A percentile compares a stretch with the other conserved stretches of the same genome.
Conservation (phyloP, 1,284 basidiomycete genomes). For the Marasmius sp. region DNA sequence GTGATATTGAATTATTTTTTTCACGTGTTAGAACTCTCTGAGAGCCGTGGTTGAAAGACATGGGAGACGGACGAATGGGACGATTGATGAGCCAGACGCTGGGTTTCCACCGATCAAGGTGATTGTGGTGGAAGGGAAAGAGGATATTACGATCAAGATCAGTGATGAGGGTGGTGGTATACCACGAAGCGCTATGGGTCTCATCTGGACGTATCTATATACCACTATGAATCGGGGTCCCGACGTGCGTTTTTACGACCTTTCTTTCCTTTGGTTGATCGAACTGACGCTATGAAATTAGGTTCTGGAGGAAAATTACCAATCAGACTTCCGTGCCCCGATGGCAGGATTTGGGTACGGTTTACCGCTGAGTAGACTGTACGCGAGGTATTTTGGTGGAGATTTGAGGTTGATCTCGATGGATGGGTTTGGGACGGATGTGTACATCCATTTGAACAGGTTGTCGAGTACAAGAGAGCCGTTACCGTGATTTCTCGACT, state of each 20-base stretch:
- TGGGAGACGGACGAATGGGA: conserved; percentile 52
- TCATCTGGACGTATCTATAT: conserved; percentile 99
- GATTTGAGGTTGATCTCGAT: conserved; percentile 96
- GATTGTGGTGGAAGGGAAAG: conserved; percentile 91
- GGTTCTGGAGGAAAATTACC: conserved; percentile 82
- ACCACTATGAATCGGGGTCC: conserved; percentile 81
- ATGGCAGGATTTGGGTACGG: conserved; percentile 99
- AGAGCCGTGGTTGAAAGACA: conserved; percentile 95
- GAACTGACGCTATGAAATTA: not conserved
- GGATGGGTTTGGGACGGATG: conserved; percentile 94
- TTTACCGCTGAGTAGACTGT: conserved; percentile 87
- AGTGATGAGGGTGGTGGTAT: conserved; percentile 95
- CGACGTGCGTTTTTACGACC: conserved; percentile 33
- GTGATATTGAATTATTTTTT: not conserved
- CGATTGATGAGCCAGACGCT: conserved; percentile 59
- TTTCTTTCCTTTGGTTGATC: not conserved
- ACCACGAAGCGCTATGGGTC: conserved; percentile 86
- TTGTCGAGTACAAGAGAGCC: conserved; percentile 81
- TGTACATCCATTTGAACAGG: conserved; percentile 88
- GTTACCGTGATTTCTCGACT: conserved; percentile 41
- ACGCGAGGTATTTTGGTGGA: conserved; percentile 96
- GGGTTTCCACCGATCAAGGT: conserved; percentile 88
- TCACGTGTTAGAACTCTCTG: conserved; percentile 73
- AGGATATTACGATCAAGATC: conserved; percentile 99
- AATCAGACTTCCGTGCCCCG: conserved; percentile 95